phyloP scores from a whole-genome alignment of 2,329 filamentous ascomycete species.

The Aspergillus sp. region DNA sequence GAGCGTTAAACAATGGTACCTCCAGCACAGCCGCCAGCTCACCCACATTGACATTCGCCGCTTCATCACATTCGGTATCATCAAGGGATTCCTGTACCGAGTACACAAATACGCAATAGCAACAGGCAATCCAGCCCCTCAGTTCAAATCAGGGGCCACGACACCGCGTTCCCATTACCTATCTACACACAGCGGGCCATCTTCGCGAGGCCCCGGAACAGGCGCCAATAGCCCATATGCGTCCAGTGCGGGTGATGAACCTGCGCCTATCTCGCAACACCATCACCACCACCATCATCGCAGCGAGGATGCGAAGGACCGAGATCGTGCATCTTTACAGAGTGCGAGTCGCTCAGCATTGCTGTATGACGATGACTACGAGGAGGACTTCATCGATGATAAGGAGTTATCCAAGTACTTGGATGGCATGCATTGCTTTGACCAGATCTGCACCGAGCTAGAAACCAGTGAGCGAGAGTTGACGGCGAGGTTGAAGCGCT shows the following conservation, averaged over 20 bases:
- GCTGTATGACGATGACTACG: conserved; percentile 33
- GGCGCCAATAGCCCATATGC: conserved; percentile 33
- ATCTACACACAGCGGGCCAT: conserved; percentile 23
- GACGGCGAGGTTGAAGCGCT: conserved; percentile 42
- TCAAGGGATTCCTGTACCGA: conserved; percentile 90
- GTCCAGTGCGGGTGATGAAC: conserved; percentile 22
- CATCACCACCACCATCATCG: conserved; percentile 9
- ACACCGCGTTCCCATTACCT: conserved; percentile 15
- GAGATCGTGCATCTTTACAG: conserved; percentile 24
- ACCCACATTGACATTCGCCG: conserved; percentile 81
- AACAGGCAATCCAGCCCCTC: conserved; percentile 33
- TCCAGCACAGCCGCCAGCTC: conserved; percentile 70
- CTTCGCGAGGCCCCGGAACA: conserved; percentile 30
- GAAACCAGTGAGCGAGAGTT: conserved; percentile 50
- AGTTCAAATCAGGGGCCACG: conserved; percentile 23
- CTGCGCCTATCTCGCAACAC: conserved; percentile 19
- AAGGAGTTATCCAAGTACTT: conserved; percentile 42
- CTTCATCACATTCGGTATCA: conserved; percentile 91
- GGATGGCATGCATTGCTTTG: conserved; percentile 51
- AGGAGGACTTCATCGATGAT: conserved; percentile 37
- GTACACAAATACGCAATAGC: conserved; percentile 84
- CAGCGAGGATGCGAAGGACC: conserved; percentile 21
- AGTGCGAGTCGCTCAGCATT: conserved; percentile 25
- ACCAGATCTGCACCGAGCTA: conserved; percentile 52
- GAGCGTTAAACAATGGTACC: conserved; percentile 83